Percentiles rank a stretch among this genome's conserved stretches.
These are phyloP conservation scores for Diaporthe batatas DNA, from an alignment of 2,329 filamentous ascomycete genomes.

Conservation along the genomic window DNA sequence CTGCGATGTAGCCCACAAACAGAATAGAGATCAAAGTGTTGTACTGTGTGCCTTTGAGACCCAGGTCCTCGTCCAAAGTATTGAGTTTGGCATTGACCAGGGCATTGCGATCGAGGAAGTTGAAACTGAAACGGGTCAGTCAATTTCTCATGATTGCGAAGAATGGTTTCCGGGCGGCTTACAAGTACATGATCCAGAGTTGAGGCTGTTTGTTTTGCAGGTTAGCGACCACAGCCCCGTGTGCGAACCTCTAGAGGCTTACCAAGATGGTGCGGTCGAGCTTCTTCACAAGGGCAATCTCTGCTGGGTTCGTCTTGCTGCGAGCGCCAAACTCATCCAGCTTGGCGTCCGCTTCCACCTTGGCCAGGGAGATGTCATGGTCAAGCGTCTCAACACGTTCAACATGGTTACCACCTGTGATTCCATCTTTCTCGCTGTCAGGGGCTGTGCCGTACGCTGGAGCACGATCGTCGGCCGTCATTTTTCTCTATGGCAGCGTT, in stretches of 20 bases:
- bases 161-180: neutral
- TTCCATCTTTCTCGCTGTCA: neutral
- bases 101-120: conserved; percentile 63
- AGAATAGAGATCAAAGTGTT: conserved; percentile 25
- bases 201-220: neutral
- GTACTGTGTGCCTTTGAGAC: conserved; percentile 17
- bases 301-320: conserved; percentile 50
- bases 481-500: neutral
- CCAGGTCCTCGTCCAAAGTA: conserved; percentile 20
- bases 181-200: conserved; percentile 27
- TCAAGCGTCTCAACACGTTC: conserved; percentile 11
- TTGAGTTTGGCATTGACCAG: conserved; percentile 67
- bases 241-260: conserved; percentile 6
- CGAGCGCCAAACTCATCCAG: conserved; percentile 47
- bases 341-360: neutral
- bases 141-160: neutral
- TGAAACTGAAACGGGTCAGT: neutral
- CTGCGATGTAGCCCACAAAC: conserved; percentile 55
- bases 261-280: conserved; percentile 55
- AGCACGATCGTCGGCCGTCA: neutral
- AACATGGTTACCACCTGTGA: neutral
- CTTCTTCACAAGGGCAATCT: conserved; percentile 55
- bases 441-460: neutral
- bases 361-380: conserved; percentile 3
- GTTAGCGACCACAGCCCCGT: neutral